Conservation (phyloP, 169 alveolate genomes). For the Plasmodium chabaudi region DNA sequence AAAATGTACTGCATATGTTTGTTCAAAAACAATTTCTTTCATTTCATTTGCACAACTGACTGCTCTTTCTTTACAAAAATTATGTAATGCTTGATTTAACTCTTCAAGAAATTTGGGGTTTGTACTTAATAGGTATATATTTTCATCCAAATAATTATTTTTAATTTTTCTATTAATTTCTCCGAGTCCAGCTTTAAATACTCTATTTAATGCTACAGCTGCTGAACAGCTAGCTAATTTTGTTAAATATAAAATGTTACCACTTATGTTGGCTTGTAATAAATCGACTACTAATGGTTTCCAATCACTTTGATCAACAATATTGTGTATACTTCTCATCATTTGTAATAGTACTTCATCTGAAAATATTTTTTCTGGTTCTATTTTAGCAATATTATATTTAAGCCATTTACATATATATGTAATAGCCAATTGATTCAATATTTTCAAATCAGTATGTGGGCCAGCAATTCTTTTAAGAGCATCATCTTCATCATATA, state of each 20-base stretch:
- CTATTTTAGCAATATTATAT: slow-evolving; percentile 87
- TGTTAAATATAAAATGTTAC: slow-evolving; percentile 85
- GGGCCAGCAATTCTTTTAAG: slow-evolving; percentile 82
- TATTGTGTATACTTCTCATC: slow-evolving; percentile 90
- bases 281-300: slow-evolving; percentile 91
- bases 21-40: slow-evolving; percentile 91
- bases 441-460: slow-evolving; percentile 85
- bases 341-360: slow-evolving; percentile 89
- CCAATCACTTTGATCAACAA: slow-evolving; percentile 91
- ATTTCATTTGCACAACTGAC: slow-evolving; percentile 86
- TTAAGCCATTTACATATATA: slow-evolving; percentile 89
- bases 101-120: slow-evolving; percentile 83
- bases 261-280: slow-evolving; percentile 89
- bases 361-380: slow-evolving; percentile 86
- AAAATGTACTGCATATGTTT: slow-evolving; percentile 90
- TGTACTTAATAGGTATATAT: slow-evolving; percentile 82
- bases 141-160: slow-evolving; percentile 78
- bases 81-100: slow-evolving; percentile 84
- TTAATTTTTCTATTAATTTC: slow-evolving; percentile 86
- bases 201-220: slow-evolving; percentile 89
- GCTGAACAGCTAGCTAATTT: slow-evolving; percentile 88
- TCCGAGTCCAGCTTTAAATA: slow-evolving; percentile 86
- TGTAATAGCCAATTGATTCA: slow-evolving; percentile 88
- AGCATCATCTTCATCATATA: slow-evolving; percentile 30
- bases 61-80: slow-evolving; percentile 88